Evolutionary conservation across 306 rosid genomes (phyloP).

Genomic region (Lotus japonicus): DNA sequence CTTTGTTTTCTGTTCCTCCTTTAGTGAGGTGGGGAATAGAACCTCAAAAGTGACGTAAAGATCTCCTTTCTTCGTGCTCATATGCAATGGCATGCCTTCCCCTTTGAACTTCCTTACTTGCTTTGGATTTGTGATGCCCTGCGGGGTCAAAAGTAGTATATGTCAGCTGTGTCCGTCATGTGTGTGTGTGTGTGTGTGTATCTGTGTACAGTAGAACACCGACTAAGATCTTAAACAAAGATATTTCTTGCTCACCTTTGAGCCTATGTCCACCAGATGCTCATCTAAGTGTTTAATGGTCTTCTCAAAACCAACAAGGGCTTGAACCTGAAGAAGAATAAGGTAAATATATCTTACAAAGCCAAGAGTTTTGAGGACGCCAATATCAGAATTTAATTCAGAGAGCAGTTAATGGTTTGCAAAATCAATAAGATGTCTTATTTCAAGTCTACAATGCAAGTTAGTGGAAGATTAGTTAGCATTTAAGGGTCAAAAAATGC

Average conservation of each 20-base stretch:
- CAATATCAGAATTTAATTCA: not conserved
- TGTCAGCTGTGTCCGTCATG: constrained; percentile 7
- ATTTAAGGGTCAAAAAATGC: not conserved
- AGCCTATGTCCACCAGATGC: constrained; percentile 74
- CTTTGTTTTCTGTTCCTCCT: constrained; percentile 74
- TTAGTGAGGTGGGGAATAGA: constrained; percentile 72
- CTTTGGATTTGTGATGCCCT: constrained; percentile 91
- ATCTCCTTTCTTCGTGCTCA: constrained; percentile 86
- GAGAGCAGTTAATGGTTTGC: not conserved
- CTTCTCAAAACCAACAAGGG: constrained; percentile 93
- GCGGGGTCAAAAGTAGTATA: constrained; percentile 14
- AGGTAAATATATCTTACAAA: constrained; percentile 18
- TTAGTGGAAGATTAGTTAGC: not conserved
- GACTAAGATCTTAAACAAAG: constrained; percentile 4
- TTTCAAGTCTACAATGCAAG: not conserved
- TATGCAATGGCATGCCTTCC: constrained; percentile 92
- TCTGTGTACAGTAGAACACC: not conserved
- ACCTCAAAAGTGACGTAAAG: constrained; percentile 79
- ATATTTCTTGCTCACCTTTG: constrained; percentile 54
- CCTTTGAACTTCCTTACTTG: constrained; percentile 90
- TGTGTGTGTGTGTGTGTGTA: not conserved
- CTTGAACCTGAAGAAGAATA: constrained; percentile 66
- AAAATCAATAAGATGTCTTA: constrained; percentile 2
- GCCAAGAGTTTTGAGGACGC: not conserved
- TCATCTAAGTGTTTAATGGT: constrained; percentile 82